phyloP scores from a whole-genome alignment of 208 protist genomes.

The Crithidia mellificae region DNA sequence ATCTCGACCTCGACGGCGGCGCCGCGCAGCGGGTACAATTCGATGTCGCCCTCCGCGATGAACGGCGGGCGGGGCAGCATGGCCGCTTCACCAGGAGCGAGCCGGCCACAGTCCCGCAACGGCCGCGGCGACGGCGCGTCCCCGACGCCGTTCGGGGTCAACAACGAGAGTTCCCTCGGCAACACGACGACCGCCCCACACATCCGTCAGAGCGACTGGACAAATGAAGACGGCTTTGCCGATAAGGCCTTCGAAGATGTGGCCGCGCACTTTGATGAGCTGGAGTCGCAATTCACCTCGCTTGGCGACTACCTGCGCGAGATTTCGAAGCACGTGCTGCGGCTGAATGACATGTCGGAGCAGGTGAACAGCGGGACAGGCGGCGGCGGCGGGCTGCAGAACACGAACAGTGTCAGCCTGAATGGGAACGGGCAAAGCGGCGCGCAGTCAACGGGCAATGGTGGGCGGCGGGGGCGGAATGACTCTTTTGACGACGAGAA shows the following conservation, averaged over 20 bases:
- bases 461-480: constrained; percentile 4
- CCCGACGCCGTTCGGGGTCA: neutral
- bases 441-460: constrained; percentile 1
- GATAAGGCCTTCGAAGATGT: constrained; percentile 83
- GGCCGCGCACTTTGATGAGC: constrained; percentile 59
- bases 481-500: constrained; percentile 12
- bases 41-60: constrained; percentile 1
- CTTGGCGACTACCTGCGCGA: constrained; percentile 78
- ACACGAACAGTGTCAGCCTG: constrained; percentile 1
- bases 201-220: constrained; percentile 29
- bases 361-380: constrained; percentile 46
- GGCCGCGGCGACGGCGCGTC: constrained; percentile 9
- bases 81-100: constrained; percentile 5
- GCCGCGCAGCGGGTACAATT: constrained; percentile 1
- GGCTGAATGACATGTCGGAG: constrained; percentile 83
- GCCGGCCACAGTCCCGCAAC: constrained; percentile 24
- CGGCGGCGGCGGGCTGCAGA: constrained; percentile 1
- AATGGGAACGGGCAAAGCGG: neutral
- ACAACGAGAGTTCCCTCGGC: constrained; percentile 16
- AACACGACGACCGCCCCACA: constrained; percentile 17
- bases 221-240: constrained; percentile 48
- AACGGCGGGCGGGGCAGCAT: constrained; percentile 7
- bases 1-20: neutral
- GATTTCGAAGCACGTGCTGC: constrained; percentile 81
- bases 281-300: constrained; percentile 76